A percentile compares a stretch with the other conserved stretches of the same genome.
Evolutionary conservation across 2,329 filamentous ascomycete species (phyloP).

Genomic region (Myriosclerotinia curreyana): DNA sequence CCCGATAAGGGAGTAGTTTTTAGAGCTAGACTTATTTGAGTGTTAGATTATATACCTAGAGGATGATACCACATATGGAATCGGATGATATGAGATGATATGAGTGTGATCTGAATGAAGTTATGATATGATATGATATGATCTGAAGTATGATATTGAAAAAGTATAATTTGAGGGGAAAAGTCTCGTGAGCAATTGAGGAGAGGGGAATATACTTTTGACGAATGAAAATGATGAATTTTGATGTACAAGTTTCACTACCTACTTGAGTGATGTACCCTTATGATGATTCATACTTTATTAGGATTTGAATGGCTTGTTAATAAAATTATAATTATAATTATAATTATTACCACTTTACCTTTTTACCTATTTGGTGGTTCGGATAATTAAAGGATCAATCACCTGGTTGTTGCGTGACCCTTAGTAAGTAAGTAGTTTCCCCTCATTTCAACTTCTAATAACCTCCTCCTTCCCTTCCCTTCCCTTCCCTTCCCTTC

Average conservation of each 20-base stretch:
- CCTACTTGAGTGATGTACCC: too few relatives aligned
- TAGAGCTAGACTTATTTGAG: background rate
- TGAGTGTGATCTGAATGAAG: background rate
- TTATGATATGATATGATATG: too few relatives aligned
- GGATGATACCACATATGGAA: slow-evolving; percentile 1
- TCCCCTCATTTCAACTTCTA: slow-evolving; percentile 14
- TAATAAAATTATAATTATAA: too few relatives aligned
- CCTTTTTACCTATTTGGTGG: background rate
- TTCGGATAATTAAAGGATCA: background rate
- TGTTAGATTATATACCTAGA: too few relatives aligned
- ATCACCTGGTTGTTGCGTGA: background rate
- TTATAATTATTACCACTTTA: too few relatives aligned
- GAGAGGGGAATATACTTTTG: background rate
- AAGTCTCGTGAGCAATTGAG: too few relatives aligned
- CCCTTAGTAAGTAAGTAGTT: background rate
- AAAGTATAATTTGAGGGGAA: too few relatives aligned
- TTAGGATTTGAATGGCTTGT: too few relatives aligned
- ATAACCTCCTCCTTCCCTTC: slow-evolving; percentile 3
- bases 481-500: too few relatives aligned
- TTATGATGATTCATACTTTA: background rate
- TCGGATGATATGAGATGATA: background rate
- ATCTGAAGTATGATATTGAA: too few relatives aligned
- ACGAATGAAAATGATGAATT: background rate
- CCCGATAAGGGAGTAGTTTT: background rate
- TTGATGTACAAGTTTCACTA: background rate